A percentile compares a stretch with the other conserved stretches of the same genome.
These are phyloP conservation scores for Mallotus nudiflorus DNA, from an alignment of 345 rosid genomes.

Conservation along the genomic window DNA sequence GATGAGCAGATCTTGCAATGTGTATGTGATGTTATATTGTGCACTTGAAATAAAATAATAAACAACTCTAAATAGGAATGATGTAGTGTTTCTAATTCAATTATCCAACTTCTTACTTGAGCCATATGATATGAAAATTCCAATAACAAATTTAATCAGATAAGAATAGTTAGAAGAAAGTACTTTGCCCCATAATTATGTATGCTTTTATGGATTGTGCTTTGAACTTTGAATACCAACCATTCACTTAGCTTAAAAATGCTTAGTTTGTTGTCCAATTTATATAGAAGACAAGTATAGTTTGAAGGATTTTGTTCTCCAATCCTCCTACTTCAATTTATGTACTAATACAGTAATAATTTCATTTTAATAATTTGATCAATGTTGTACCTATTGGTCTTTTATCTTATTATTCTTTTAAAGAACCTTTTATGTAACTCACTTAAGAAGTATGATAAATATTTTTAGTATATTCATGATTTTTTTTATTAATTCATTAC, in stretches of 20 bases:
- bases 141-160: not conserved
- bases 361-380: not conserved
- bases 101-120: not conserved
- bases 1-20: not conserved
- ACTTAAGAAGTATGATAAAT: too few relatives aligned
- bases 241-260: not conserved
- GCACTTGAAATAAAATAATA: not conserved
- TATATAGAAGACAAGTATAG: not conserved
- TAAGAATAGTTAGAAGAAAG: not conserved
- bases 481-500: too few relatives aligned
- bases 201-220: not conserved
- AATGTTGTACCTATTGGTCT: not conserved
- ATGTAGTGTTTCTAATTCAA: not conserved
- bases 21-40: not conserved
- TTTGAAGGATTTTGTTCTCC: not conserved
- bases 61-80: not conserved
- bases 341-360: too few relatives aligned
- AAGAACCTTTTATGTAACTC: too few relatives aligned
- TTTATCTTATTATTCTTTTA: not conserved
- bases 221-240: not conserved
- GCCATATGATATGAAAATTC: not conserved
- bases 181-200: not conserved
- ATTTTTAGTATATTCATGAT: too few relatives aligned
- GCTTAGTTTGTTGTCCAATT: not conserved
- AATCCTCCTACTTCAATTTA: not conserved